Evolutionary conservation across 805 yeast genomes (phyloP), one percentile per base, ranked within the genome.

Genomic region (Kodamaea fukazawae): DNA sequence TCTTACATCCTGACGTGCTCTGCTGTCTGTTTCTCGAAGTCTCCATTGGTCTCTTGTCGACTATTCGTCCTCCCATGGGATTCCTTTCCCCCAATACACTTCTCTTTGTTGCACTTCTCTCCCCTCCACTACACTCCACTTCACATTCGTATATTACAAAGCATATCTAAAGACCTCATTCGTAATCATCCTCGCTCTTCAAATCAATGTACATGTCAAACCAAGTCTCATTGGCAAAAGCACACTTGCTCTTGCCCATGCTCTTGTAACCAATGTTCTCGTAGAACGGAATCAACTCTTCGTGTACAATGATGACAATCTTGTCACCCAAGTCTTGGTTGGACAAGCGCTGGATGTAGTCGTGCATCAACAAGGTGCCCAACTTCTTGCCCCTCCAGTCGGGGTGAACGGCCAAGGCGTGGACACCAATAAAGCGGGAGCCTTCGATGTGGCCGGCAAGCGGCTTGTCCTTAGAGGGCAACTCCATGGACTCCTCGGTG

Each of bases 261-360:
- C 82, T 79, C 44, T 70, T 66, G 62, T 91, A 93, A 0, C 96
- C 97, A 28, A 88, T 73, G 50, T 83, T 78, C 53, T 79, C 81
- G 65, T 91, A 91, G 61, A 90, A 90, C 14, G 84, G 82, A 13
- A 81, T 64, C 53, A 88, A 70, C 16, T 73, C 67, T 34, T 78
- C 75, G 54, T 86, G 88, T 22, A 89, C 86, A 44, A 91, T 74
- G 23, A 91, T 70, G 5, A 81, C 76, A 36, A 91, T 80, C 53
- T 79, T 75, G 51, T 81, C 86, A 33, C 93, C 96, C 45, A 88
- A 81, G 50, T 81, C 87, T 58, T 89, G 95, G 58, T 88, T 88
- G 35, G 87, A 78, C 61, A 91, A 68, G 57, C 91, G 86, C 61
- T 93, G 97, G 45, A 90, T 76, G 65, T 86, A 93, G 63, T 91